Conservation (phyloP, 2,329 filamentous ascomycete species). For the Neurospora sp. region DNA sequence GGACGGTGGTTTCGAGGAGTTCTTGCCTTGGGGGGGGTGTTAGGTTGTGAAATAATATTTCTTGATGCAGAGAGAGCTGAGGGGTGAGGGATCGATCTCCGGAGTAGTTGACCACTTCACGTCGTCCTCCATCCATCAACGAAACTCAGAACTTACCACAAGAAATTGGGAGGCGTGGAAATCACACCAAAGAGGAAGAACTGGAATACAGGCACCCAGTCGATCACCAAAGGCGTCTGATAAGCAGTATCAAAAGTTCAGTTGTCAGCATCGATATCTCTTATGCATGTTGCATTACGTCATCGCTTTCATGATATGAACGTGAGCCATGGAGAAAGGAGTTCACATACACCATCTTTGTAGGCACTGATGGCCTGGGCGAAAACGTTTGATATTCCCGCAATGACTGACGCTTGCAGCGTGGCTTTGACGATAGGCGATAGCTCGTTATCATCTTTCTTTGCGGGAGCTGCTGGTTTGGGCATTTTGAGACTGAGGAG, state of each 20-base stretch:
- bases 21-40: conserved; percentile 49
- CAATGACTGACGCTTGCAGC: conserved; percentile 55
- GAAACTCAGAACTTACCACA: conserved; percentile 48
- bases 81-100: too few relatives aligned
- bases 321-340: background rate
- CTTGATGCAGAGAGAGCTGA: too few relatives aligned
- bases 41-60: background rate
- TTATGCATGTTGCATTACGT: background rate
- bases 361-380: conserved; percentile 62
- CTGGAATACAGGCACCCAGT: conserved; percentile 60
- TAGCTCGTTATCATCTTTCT: conserved; percentile 16
- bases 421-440: conserved; percentile 50
- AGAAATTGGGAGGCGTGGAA: conserved; percentile 70
- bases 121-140: background rate
- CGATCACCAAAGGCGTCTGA: conserved; percentile 50
- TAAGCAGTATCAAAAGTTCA: background rate
- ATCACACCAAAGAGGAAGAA: conserved; percentile 67
- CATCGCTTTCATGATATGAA: conserved; percentile 4
- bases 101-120: background rate
- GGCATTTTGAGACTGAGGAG: background rate
- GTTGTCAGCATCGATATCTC: background rate
- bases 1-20: conserved; percentile 65
- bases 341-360: conserved; percentile 40
- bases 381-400: conserved; percentile 59
- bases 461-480: background rate